A percentile compares a stretch with the other conserved stretches of the same genome.
phyloP scores from a whole-genome alignment of 2,329 filamentous ascomycete species.

The Fusarium haematococcum region DNA sequence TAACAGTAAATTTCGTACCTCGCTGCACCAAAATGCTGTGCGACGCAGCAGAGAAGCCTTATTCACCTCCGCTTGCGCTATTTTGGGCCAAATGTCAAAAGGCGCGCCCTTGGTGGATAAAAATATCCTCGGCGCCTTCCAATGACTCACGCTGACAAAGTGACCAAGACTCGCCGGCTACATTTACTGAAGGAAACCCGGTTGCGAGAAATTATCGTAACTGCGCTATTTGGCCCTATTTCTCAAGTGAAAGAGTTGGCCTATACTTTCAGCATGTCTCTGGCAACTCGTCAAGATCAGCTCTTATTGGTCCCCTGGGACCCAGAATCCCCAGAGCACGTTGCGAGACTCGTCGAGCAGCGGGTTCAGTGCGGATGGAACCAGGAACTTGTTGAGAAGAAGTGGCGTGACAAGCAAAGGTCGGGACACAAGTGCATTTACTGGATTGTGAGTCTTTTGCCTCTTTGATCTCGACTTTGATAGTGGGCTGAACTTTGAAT shows the following conservation, averaged over 20 bases:
- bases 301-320: conserved; percentile 42
- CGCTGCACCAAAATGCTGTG: background rate
- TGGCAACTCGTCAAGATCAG: conserved; percentile 2
- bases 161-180: background rate
- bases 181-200: background rate
- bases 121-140: background rate
- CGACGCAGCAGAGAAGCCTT: background rate
- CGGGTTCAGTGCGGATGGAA: conserved; percentile 41
- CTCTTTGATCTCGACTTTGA: no score
- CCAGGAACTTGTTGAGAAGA: conserved; percentile 13
- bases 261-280: conserved; percentile 7
- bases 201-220: background rate
- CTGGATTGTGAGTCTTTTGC: conserved; percentile 38
- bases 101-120: background rate
- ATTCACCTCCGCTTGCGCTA: background rate
- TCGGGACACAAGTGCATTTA: conserved; percentile 39
- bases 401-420: conserved; percentile 32
- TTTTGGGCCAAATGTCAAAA: background rate
- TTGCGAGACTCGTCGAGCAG: conserved; percentile 24
- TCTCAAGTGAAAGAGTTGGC: background rate
- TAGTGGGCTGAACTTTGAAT: background rate
- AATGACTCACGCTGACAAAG: background rate
- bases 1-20: background rate
- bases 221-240: background rate
- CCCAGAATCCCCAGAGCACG: conserved; percentile 29